These are phyloP conservation scores for Myxozyma neglecta DNA, from an alignment of 805 yeast species.

Conservation along the genomic window DNA sequence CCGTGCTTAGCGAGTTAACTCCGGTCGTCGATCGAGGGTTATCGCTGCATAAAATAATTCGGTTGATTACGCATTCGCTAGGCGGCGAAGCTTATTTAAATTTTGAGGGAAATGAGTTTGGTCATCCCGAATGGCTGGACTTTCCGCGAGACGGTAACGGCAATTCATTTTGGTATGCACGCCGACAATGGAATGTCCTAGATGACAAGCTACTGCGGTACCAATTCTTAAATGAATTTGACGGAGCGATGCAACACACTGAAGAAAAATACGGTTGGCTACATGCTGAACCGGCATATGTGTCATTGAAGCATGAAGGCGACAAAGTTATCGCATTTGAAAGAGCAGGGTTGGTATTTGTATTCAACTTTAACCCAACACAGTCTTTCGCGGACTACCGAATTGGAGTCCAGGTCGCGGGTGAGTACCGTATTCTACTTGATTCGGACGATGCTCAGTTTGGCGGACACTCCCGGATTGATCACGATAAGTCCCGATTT, in stretches of 20 bases:
- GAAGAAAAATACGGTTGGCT: slow-evolving; percentile 76
- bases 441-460: slow-evolving; percentile 68
- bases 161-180: slow-evolving; percentile 88
- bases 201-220: slow-evolving; percentile 80
- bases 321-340: slow-evolving; percentile 90
- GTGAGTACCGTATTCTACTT: slow-evolving; percentile 70
- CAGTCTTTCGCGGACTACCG: slow-evolving; percentile 82
- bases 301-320: slow-evolving; percentile 81
- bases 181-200: slow-evolving; percentile 88
- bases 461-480: slow-evolving; percentile 77
- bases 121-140: slow-evolving; percentile 98
- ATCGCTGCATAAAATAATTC: slow-evolving; percentile 85
- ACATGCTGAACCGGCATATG: slow-evolving; percentile 70
- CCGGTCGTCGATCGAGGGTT: slow-evolving; percentile 85
- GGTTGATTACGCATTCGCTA: slow-evolving; percentile 81
- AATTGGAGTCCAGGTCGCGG: slow-evolving; percentile 82
- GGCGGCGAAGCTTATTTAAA: slow-evolving; percentile 97
- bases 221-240: slow-evolving; percentile 76
- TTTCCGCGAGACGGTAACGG: slow-evolving; percentile 89
- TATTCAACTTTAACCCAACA: slow-evolving; percentile 88
- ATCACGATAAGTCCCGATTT: slow-evolving; percentile 48
- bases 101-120: slow-evolving; percentile 97
- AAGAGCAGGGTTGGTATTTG: slow-evolving; percentile 77
- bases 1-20: slow-evolving; percentile 67
- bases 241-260: slow-evolving; percentile 74